Evolutionary conservation across 2,329 filamentous ascomycete species (phyloP), one percentile per base, ranked within the genome.

Genomic region (Albifimbria verrucaria): DNA sequence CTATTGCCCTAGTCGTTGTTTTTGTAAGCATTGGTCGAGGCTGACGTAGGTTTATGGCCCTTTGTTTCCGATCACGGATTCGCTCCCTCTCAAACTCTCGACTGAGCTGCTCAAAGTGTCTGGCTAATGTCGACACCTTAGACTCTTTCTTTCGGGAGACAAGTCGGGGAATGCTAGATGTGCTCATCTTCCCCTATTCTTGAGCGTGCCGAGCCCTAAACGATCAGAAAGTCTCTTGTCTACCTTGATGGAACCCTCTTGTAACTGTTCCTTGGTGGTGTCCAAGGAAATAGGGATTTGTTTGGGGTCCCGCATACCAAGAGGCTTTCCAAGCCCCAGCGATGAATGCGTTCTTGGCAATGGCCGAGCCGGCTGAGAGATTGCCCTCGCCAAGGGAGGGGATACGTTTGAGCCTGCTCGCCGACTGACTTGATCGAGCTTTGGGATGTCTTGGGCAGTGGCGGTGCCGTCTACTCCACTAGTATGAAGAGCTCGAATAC

Each of bases 51-150:
- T 87, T 91, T 45, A 90, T 89, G 23, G 90, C 89, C 54, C 90
- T 79, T 67, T 92, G 88, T 62, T 87, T 88, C 59, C 90, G 85
- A 68, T 97, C 93, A 48, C 89, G 87, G 60, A 95, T 83, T 44
- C 94, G 84, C 71, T 99, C 93, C 63, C 93, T 96, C 66, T 97
- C 92, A 60, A 99, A 99, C 65, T 99, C 95, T 22, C 92, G 87
- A 62, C 92, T 97, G 52, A 99, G 79, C 68, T 97, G 92, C 70
- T 99, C 95, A 66, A 99, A 97, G 68, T 97, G 94, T 61, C 90
- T 90, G 18, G 94, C 91, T 48, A 99, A 78, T n/a, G 87, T 92
- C 9, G 92, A 95, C 2, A 99, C 94, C 62, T 89, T 90, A 3
- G 89, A 84, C 50, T 87, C 81, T 59, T 85, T 87, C 60, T 81